Conservation (phyloP, 2,329 filamentous ascomycete species). For the Sclerotinia trifoliorum region DNA sequence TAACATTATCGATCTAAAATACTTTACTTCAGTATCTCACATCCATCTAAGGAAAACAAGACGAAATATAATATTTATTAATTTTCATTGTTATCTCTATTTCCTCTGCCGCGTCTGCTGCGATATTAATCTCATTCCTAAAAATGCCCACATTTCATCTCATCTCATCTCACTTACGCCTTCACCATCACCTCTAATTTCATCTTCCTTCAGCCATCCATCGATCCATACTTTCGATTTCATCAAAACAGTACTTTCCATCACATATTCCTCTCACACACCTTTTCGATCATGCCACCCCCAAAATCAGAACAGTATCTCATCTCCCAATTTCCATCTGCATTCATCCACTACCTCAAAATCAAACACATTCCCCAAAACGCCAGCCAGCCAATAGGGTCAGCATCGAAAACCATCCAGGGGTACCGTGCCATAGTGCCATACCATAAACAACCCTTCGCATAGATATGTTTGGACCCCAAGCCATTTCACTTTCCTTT, state of each 20-base stretch:
- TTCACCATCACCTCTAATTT: background rate
- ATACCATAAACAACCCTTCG: slow-evolving; percentile 6
- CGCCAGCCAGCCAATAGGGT: slow-evolving; percentile 6
- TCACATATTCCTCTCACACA: too few species aligned
- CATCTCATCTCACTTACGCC: background rate
- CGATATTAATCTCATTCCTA: slow-evolving; percentile 11
- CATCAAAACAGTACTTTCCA: background rate
- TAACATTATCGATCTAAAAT: too few species aligned
- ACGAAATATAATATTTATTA: background rate
- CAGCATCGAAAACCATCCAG: background rate
- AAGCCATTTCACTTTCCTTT: slow-evolving; percentile 1
- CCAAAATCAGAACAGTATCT: background rate
- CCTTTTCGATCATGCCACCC: background rate
- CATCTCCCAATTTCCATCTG: background rate
- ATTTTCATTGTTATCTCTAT: slow-evolving; percentile 6
- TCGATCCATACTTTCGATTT: background rate
- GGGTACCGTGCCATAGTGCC: slow-evolving; percentile 1
- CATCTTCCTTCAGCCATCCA: background rate
- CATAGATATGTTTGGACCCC: slow-evolving; percentile 9
- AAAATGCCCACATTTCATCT: background rate
- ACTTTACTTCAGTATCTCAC: too few species aligned
- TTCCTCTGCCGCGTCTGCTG: background rate
- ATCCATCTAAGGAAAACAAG: too few species aligned
- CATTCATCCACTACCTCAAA: background rate
- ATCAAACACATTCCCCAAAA: slow-evolving; percentile 7